Evolutionary conservation across 2,329 filamentous ascomycete species (phyloP), one percentile per base, ranked within the genome.

Genomic region (Paraconiothyrium sp.): DNA sequence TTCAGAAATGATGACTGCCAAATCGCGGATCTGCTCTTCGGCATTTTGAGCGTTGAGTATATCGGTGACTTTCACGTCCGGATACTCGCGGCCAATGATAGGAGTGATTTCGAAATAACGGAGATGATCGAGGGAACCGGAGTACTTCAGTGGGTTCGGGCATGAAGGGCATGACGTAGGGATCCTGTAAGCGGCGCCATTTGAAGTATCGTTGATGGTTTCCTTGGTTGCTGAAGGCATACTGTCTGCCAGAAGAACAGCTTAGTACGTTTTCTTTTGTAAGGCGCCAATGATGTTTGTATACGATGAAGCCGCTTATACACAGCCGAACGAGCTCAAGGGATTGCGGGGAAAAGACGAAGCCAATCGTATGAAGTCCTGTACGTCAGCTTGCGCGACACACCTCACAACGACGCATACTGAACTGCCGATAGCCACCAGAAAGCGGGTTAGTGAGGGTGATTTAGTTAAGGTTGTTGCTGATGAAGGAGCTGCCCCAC

Each of bases 41-140:
- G 87, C 82, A 70, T 91, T 88, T 0, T 85, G 81, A 0, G 87
- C 85, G 32, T 87, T 79, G 6, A 92, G 80, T 43, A 92, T 88
- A 37, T 92, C 88, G 6, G 84, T 84, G 0, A 90, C 80, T 63
- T 89, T 85, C 37, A 85, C 69, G 14, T 81, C 82, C n/a, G 84
- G 80, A 63, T 84, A 90, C 69, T 90, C 89, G 7, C 83, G 83
- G 4, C 88, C 89, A 59, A 90, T 89, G 46, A 84, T 78, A 0
- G 88, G 88, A 1, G 88, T 90, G 4, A 85, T 78, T 35, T 90
- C 88, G 59, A 88, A 85, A 16, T 80, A 79, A 61, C 85, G 80
- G 58, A 83, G 84, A 9, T 79, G 60, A 54, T 87, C 81, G 0
- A 88, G 79, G 1, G 75, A 80, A 0, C 85, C 85, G 1, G 81